Evolutionary conservation across 2,329 filamentous ascomycete species (phyloP).

Genomic region (Pezicula neosporulosa): DNA sequence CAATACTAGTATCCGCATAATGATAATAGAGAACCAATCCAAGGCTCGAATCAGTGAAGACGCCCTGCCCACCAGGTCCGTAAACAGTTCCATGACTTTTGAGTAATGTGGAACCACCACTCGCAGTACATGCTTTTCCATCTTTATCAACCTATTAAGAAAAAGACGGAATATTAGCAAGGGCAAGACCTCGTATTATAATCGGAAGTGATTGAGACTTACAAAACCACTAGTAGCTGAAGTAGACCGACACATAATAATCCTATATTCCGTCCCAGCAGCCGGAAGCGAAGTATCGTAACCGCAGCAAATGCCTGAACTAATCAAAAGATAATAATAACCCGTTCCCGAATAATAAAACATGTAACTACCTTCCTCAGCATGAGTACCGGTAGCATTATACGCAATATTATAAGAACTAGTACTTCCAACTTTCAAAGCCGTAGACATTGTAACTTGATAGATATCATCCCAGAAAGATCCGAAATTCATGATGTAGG

Average conservation of each 20-base stretch:
- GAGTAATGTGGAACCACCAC: constrained; percentile 59
- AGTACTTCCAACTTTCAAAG: constrained; percentile 24
- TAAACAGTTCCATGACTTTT: constrained; percentile 58
- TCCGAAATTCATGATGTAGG: constrained; percentile 57
- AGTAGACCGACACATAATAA: constrained; percentile 59
- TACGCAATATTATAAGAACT: constrained; percentile 48
- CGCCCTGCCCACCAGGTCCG: constrained; percentile 62
- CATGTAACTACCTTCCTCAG: constrained; percentile 54
- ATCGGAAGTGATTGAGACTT: too few species aligned
- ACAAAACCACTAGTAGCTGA: constrained; percentile 51
- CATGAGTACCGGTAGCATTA: constrained; percentile 45
- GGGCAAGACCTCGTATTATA: neutral
- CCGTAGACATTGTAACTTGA: constrained; percentile 47
- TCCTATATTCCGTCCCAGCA: constrained; percentile 60
- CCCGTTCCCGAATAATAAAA: constrained; percentile 41
- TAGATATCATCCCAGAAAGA: constrained; percentile 67
- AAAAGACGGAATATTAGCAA: neutral
- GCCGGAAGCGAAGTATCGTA: constrained; percentile 47
- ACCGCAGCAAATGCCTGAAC: constrained; percentile 58
- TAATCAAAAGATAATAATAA: constrained; percentile 65
- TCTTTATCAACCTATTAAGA: constrained; percentile 39
- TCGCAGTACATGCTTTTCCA: constrained; percentile 48
- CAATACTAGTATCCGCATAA: constrained; percentile 53
- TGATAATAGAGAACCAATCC: constrained; percentile 61
- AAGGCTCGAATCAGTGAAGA: constrained; percentile 44